A percentile compares a stretch with the other conserved stretches of the same genome.
Evolutionary conservation across 768 basidiomycete genomes (phyloP).

Genomic region (Goffeauzyma gilvescens): DNA sequence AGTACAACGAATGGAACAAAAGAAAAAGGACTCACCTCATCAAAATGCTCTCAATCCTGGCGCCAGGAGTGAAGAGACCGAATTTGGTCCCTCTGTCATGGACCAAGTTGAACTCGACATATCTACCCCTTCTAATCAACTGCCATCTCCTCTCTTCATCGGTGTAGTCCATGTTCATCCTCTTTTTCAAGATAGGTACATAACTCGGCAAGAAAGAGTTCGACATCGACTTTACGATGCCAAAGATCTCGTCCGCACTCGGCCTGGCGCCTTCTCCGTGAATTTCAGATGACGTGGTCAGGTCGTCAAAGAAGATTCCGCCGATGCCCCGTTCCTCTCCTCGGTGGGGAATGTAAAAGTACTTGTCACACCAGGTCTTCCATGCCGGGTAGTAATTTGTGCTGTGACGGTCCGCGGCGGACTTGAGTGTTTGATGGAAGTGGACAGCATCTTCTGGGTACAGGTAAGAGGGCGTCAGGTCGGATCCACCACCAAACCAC

Average conservation of each 20-base stretch:
- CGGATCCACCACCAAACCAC: conserved; percentile 98
- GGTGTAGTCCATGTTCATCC: conserved; percentile 36
- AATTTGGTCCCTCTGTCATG: conserved; percentile 77
- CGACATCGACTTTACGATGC: conserved; percentile 51
- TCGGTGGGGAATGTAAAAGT: conserved; percentile 83
- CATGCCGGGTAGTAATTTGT: conserved; percentile 50
- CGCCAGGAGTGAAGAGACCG: conserved; percentile 63
- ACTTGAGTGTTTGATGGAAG: conserved; percentile 63
- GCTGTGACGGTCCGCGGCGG: conserved; percentile 57
- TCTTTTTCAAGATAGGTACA: conserved; percentile 56
- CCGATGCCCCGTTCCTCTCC: conserved; percentile 70
- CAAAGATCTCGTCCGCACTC: conserved; percentile 43
- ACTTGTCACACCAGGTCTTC: conserved; percentile 95
- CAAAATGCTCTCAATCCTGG: conserved; percentile 70
- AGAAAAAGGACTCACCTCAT: conserved; percentile 41
- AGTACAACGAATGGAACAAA: not conserved
- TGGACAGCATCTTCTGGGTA: conserved; percentile 68
- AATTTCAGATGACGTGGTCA: conserved; percentile 40
- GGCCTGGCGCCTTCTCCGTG: conserved; percentile 5
- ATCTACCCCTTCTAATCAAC: conserved; percentile 68
- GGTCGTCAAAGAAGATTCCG: conserved; percentile 92
- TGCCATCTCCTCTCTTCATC: conserved; percentile 69
- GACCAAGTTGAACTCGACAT: conserved; percentile 86
- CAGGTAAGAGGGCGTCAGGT: conserved; percentile 84
- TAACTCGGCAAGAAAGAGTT: conserved; percentile 77